phyloP scores from a whole-genome alignment of 257 asterid genomes.

The Penstemon newberryi region DNA sequence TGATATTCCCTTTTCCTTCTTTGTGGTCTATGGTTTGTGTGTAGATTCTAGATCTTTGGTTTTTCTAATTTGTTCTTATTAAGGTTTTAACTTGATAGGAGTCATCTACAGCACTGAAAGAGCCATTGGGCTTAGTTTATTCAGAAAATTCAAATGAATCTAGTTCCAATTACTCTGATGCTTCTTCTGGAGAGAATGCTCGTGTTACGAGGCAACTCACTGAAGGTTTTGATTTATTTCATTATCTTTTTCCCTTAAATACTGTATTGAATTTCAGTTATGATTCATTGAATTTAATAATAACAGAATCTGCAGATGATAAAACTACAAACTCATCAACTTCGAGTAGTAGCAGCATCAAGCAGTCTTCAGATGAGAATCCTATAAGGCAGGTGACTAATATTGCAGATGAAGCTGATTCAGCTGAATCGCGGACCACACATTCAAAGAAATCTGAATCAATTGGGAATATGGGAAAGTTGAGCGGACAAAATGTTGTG shows the following conservation, averaged over 20 bases:
- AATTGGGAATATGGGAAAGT: conserved; percentile 29
- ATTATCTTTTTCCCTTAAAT: conserved; percentile 6
- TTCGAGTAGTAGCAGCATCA: conserved; percentile 21
- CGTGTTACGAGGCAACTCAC: conserved; percentile 54
- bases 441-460: conserved; percentile 29
- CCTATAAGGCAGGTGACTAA: conserved; percentile 57
- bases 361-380: conserved; percentile 41
- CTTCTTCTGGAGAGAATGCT: conserved; percentile 5
- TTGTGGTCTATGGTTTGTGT: not conserved
- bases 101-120: conserved; percentile 19
- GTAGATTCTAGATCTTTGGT: conserved; percentile 30
- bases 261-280: conserved; percentile 4
- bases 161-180: conserved; percentile 7
- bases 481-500: conserved; percentile 26
- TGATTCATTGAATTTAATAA: conserved; percentile 6
- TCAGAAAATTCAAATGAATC: conserved; percentile 10
- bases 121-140: conserved; percentile 13
- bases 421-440: conserved; percentile 26
- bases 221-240: conserved; percentile 52
- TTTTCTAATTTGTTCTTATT: conserved; percentile 26
- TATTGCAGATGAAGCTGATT: conserved; percentile 26
- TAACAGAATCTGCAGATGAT: conserved; percentile 41
- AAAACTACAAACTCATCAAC: conserved; percentile 33
- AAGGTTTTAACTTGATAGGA: conserved; percentile 17
- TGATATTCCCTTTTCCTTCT: conserved; percentile 4